Evolutionary conservation across 2,329 filamentous ascomycete species (phyloP), one percentile per base, ranked within the genome.

Genomic region (Fusarium nanum): DNA sequence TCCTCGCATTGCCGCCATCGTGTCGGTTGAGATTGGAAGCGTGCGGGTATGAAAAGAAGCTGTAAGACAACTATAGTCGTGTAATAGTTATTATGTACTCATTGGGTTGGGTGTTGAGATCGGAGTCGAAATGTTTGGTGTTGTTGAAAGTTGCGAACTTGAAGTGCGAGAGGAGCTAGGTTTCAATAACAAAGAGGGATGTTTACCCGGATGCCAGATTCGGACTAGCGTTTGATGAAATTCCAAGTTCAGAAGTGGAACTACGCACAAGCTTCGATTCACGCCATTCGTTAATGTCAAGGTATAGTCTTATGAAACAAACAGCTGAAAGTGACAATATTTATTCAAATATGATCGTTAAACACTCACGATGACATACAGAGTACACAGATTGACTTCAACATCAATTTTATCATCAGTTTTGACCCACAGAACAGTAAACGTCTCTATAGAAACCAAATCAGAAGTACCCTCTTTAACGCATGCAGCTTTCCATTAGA

Each of bases 1-100:
- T 78, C 83, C 82, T 81, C 85, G 81, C 82, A 85, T 85, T 60
- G 85, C 78, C 73, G 78, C 77, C 80, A 82, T 82, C 63, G 60
- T 76, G 66, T 57, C 65, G 70, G 60, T 64, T 67, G 64, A 54
- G 47, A 55, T 56, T 41, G 54, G 27, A 57, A 52, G 60, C 59
- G 32, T 42, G 58, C 54, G 22, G 23, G 54, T 23, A 13, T 18
- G 37, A 48, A 32, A 60, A 58, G 53, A 53, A 54, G 56, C 47
- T 57, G 48, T 44, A 57, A 58, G 27, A 60, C 69, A 62, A 72
- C 64, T 67, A 69, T 69, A 20, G 50, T 68, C 52, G 45, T 67
- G 27, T 47, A 30, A 61, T 53, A 45, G 48, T 65, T 50, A 62
- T 76, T 62, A 76, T 63, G 59, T 67, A 71, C 44, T 67, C 74